Conservation (phyloP, 2,329 filamentous ascomycete species). For the Myriangium duriaei region DNA sequence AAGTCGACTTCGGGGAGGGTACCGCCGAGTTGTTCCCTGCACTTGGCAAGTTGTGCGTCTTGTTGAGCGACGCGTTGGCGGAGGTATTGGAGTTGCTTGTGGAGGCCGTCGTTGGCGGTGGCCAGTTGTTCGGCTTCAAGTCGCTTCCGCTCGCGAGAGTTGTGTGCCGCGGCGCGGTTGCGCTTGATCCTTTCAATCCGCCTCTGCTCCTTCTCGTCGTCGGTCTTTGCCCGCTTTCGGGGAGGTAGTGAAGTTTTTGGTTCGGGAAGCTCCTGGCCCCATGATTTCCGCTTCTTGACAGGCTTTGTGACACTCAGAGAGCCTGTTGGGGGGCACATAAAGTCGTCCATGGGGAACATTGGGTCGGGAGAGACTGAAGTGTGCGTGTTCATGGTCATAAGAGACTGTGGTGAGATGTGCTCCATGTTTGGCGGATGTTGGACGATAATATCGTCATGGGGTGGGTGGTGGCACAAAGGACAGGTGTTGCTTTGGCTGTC, state of each 20-base stretch:
- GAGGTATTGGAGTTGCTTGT: conserved; percentile 6
- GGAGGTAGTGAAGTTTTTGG: conserved; percentile 94
- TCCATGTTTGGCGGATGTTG: conserved; percentile 4
- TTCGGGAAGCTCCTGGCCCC: conserved; percentile 92
- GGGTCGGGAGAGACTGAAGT: conserved; percentile 9
- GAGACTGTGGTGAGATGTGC: conserved; percentile 10
- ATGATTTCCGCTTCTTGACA: conserved; percentile 92
- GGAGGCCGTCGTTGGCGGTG: conserved; percentile 19
- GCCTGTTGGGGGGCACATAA: conserved; percentile 5
- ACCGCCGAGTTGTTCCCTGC: conserved; percentile 12
- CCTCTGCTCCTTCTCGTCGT: conserved; percentile 96
- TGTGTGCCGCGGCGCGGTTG: conserved; percentile 91
- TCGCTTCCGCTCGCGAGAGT: conserved; percentile 86
- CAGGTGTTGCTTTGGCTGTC: conserved; percentile 2
- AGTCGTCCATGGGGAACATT: conserved; percentile 8
- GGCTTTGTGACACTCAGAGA: conserved; percentile 37
- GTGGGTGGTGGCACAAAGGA: conserved; percentile 3
- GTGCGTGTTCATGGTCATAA: conserved; percentile 7
- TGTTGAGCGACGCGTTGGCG: conserved; percentile 9
- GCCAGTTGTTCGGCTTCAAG: conserved; percentile 78
- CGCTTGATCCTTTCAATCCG: conserved; percentile 94
- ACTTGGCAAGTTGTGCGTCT: conserved; percentile 13
- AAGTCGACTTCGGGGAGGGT: conserved; percentile 10
- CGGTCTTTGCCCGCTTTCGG: conserved; percentile 94
- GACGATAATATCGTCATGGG: conserved; percentile 10